Percentiles rank a stretch among this genome's conserved stretches.
Conservation (phyloP, 1,284 basidiomycete genomes). For the Phellopilus nigrolimitatus region DNA sequence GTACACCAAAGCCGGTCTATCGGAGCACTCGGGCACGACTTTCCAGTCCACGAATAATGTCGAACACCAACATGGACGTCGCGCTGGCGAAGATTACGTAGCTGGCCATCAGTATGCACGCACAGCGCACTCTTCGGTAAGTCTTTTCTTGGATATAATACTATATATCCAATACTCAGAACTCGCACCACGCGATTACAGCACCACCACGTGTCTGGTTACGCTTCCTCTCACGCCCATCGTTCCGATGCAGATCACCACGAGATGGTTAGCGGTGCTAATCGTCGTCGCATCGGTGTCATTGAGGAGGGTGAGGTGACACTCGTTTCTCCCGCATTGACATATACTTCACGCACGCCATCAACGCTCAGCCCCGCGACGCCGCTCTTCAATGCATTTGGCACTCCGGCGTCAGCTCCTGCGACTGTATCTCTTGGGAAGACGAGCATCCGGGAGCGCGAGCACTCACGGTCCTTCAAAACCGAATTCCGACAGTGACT, state of each 20-base stretch:
- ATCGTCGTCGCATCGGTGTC: slow-evolving; percentile 28
- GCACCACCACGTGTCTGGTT: slow-evolving; percentile 1
- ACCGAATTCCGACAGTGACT: slow-evolving; percentile 17
- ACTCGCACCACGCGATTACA: neutral
- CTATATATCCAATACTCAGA: too few relatives aligned
- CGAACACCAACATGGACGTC: neutral
- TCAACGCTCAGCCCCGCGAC: slow-evolving; percentile 59
- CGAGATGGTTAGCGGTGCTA: neutral
- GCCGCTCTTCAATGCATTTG: slow-evolving; percentile 44
- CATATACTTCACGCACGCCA: slow-evolving; percentile 53
- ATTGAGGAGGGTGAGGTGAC: slow-evolving; percentile 28
- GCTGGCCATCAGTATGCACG: neutral
- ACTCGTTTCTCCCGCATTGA: slow-evolving; percentile 42
- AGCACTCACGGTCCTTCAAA: slow-evolving; percentile 7
- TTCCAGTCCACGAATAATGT: neutral
- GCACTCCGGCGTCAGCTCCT: slow-evolving; percentile 17
- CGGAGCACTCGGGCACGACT: neutral
- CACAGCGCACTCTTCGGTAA: neutral
- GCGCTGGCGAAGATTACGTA: neutral
- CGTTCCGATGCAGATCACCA: neutral
- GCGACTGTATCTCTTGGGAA: slow-evolving; percentile 15
- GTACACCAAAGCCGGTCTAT: neutral
- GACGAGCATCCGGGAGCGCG: slow-evolving; percentile 7
- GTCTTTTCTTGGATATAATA: neutral
- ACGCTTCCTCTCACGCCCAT: neutral